phyloP scores from a whole-genome alignment of 2,329 filamentous ascomycete species.

The Teratosphaeria epicoccoides region DNA sequence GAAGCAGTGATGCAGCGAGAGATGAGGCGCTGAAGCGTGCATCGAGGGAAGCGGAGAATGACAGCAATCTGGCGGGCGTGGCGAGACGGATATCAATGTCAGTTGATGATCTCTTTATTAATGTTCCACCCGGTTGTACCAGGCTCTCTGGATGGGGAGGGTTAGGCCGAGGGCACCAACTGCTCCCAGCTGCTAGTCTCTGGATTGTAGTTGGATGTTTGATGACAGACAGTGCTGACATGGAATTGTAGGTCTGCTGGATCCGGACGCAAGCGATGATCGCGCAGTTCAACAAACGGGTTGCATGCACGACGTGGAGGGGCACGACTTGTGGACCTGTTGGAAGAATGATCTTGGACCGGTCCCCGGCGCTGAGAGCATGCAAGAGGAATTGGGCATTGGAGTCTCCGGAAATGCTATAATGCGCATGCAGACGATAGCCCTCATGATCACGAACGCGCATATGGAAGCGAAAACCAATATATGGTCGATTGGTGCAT shows the following conservation, averaged over 20 bases:
- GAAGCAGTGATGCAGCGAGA: slow-evolving; percentile 70
- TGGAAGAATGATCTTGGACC: background rate
- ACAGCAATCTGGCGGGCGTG: slow-evolving; percentile 73
- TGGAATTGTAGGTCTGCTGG: background rate
- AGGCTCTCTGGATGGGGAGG: slow-evolving; percentile 34
- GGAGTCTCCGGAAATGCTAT: background rate
- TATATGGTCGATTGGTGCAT: background rate
- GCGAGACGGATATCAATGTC: slow-evolving; percentile 93
- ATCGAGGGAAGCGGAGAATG: slow-evolving; percentile 80
- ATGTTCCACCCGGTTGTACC: background rate
- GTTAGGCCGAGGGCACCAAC: slow-evolving; percentile 38
- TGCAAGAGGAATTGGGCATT: background rate
- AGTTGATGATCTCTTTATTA: slow-evolving; percentile 32
- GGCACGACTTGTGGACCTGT: background rate
- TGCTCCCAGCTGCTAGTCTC: slow-evolving; percentile 31
- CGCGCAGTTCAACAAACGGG: too few species aligned
- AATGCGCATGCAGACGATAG: background rate
- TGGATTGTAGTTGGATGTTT: background rate
- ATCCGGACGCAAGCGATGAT: background rate
- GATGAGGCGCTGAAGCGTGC: slow-evolving; percentile 78
- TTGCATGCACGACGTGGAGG: background rate
- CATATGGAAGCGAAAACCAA: background rate
- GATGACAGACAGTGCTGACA: background rate
- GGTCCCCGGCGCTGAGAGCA: background rate
- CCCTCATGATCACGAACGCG: background rate